Conservation (phyloP, 164 flowering plant species). For the Vitis rupestris region DNA sequence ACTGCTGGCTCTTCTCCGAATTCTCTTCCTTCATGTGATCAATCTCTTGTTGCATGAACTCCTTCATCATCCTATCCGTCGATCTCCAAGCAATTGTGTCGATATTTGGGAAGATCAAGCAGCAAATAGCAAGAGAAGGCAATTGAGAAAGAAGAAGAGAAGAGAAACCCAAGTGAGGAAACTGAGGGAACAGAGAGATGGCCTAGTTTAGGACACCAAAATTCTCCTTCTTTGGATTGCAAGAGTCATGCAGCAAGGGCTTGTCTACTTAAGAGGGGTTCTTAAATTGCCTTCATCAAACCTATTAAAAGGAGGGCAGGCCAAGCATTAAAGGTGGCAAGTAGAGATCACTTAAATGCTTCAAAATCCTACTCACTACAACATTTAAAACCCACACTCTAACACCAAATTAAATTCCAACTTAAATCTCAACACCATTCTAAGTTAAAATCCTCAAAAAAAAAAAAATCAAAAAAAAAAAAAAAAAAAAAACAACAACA, state of each 20-base stretch:
- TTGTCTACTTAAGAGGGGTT: constrained; percentile 37
- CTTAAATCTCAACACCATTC: constrained; percentile 1
- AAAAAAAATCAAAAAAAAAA: background rate
- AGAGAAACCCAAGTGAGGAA: background rate
- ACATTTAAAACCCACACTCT: constrained; percentile 22
- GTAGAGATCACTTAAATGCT: constrained; percentile 61
- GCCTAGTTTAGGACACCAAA: background rate
- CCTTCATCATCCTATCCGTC: constrained; percentile 17
- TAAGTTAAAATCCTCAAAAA: background rate
- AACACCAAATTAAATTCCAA: constrained; percentile 8
- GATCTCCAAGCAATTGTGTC: background rate
- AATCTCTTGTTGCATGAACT: constrained; percentile 15
- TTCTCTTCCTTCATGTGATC: constrained; percentile 5
- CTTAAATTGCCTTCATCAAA: constrained; percentile 46
- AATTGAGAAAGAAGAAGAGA: constrained; percentile 7
- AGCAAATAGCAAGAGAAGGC: background rate
- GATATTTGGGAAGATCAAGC: background rate
- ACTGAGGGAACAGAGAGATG: background rate
- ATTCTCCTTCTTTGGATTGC: constrained; percentile 8
- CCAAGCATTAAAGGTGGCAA: constrained; percentile 58
- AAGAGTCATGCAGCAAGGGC: constrained; percentile 37
- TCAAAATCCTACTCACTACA: constrained; percentile 28
- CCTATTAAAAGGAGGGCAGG: constrained; percentile 55
- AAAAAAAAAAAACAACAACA: background rate
- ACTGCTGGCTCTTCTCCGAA: constrained; percentile 9